Base-by-base conservation (phyloP, 331 rosid species). In the Pyrus hybrid region DNA sequence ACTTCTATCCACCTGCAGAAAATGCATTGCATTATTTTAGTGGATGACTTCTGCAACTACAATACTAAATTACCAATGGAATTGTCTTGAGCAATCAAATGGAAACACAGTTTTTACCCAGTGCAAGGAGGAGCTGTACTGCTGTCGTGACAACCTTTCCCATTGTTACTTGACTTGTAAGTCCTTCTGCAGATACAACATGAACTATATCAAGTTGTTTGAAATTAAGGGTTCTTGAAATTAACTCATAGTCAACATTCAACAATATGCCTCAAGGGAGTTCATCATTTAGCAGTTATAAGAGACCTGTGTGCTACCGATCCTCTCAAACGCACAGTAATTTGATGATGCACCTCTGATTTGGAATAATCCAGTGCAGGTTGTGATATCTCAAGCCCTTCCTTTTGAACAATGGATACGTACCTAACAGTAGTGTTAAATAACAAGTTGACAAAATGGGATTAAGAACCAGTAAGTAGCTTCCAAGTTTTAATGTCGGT, bases 71-170 rank as follows among this genome's bases (percentile, higher is more conserved):
- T 43, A 41, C 14, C 3, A 43, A 43, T 12, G 2, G 16, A 43
- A 43, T 43, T 43, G 14, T 43, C 49, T 43, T 43, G 9, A 69
- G 11, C 28, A 58, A 26, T 16, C 16, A n/a, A 16, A 14, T 14
- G 29, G 23, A 22, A 60, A 43, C 32, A 9, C 57, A 67, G 57
- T 3, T 25, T 77, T 68, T 83, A 94, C 99, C 99, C 99, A 0
- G 99, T 94, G 82, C 99, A 94, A 57, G 99, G 99, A 73, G 99
- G 99, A 78, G 86, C 79, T 28, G 82, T 87, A 80, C 97, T 94
- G 78, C 60, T 85, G 16, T 28, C 69, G 63, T 94, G 75, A 37
- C 99, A 94, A 14, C 94, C 92, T 72, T 83, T 80, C 63, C 94
- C 88, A 76, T 60, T 77, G 43, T 25, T 67, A 64, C 82, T 71